A percentile compares a stretch with the other conserved stretches of the same genome.
Evolutionary conservation across 305 asterid genomes (phyloP).

Genomic region (Fraxinus sp.): DNA sequence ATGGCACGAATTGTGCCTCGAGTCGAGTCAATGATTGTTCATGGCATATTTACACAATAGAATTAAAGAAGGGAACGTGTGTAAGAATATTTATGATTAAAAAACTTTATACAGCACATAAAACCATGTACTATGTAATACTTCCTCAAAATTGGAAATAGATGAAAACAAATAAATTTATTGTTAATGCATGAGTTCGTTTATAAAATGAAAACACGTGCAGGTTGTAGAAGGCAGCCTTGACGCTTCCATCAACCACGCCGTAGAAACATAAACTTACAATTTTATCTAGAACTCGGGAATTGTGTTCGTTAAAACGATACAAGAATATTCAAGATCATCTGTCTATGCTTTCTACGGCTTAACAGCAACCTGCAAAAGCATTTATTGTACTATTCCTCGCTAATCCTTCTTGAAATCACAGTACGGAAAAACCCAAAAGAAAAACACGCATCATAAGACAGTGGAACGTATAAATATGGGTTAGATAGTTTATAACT

Average conservation of each 20-base stretch:
- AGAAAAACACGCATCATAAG: slow-evolving; percentile 22
- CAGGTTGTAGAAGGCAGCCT: no score
- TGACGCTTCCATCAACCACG: neutral
- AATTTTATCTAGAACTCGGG: neutral
- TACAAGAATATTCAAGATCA: neutral
- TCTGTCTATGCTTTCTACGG: slow-evolving; percentile 18
- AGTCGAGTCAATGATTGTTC: neutral
- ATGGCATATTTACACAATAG: neutral
- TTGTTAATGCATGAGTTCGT: neutral
- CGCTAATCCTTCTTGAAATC: slow-evolving; percentile 12
- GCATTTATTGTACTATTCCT: slow-evolving; percentile 16
- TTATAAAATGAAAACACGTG: neutral
- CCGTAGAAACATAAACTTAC: neutral
- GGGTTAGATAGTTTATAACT: slow-evolving; percentile 24
- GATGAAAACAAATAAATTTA: neutral
- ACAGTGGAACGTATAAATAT: slow-evolving; percentile 25
- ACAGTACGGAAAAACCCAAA: slow-evolving; percentile 10
- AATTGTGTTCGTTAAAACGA: neutral
- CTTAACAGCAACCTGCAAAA: slow-evolving; percentile 25
- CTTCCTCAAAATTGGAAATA: neutral
- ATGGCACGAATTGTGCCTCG: neutral
- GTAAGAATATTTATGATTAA: no score
- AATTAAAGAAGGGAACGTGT: neutral
- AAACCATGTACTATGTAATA: neutral
- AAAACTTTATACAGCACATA: no score